Conservation (phyloP, 23 red algal genomes). For the Gracilaria gracilis region DNA sequence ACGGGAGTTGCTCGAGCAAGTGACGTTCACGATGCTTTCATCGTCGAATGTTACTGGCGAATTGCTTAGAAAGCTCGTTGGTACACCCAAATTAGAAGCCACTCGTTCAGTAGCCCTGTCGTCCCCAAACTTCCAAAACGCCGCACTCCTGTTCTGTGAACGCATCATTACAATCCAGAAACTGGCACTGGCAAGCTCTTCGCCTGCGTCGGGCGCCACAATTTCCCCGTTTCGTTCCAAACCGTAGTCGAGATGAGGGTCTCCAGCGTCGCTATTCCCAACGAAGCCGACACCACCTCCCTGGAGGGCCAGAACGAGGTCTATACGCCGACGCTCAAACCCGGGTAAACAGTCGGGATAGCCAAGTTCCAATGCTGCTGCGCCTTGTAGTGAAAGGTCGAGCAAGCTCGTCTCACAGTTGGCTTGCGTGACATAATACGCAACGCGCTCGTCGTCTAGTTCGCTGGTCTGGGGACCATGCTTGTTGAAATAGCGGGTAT, state of each 20-base stretch:
- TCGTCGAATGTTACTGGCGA: background rate
- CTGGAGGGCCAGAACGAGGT: background rate
- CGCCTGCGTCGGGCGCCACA: background rate
- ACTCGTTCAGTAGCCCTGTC: background rate
- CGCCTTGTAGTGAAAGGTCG: constrained; percentile 14
- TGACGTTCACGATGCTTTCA: background rate
- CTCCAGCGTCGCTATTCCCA: constrained; percentile 11
- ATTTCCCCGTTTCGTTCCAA: constrained; percentile 7
- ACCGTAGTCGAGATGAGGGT: constrained; percentile 25
- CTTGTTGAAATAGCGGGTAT: constrained; percentile 14
- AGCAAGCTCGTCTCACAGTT: background rate
- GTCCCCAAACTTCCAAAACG: constrained; percentile 21
- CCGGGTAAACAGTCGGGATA: constrained; percentile 19
- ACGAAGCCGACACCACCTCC: constrained; percentile 25
- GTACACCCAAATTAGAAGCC: background rate
- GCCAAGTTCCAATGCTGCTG: background rate
- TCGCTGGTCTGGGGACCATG: background rate
- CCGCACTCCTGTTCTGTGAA: background rate
- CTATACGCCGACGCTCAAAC: background rate
- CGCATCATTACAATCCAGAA: constrained; percentile 8
- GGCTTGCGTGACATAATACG: background rate
- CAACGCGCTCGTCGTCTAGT: constrained; percentile 2
- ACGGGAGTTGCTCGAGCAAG: background rate
- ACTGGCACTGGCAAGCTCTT: constrained; percentile 1
- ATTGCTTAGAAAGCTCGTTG: background rate